Evolutionary conservation across 768 basidiomycete species (phyloP), one percentile per base, ranked within the genome.

Genomic region (Hemileccinum rubropunctum): DNA sequence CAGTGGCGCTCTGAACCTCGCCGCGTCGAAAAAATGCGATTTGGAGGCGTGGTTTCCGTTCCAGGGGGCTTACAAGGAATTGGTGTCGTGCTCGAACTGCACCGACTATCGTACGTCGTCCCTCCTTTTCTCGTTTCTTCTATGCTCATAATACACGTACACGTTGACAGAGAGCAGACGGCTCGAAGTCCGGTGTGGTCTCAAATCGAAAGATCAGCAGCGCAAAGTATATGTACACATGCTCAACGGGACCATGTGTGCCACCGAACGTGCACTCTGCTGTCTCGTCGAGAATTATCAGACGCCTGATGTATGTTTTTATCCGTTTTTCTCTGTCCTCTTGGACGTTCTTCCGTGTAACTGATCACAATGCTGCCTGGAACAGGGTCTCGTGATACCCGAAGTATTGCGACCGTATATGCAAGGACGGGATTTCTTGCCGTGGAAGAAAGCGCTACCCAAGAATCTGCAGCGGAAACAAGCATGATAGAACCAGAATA

Each of bases 21-120:
- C 97, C 0, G 97, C 97, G 20, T 82, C 95, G 44, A 93, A 97
- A 75, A 99, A 99, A 75, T 92, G 86, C 67, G 97, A 99, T 71
- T 69, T 99, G 52, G 97, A 99, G 71, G 97, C 97, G 50, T 99
- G 94, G 91, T 99, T 99, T 80, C 97, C 97, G 2, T 98, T 91
- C 81, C 97, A 98, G 71, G 84, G 84, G 43, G 85, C 78, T 45
- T 94, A 95, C 76, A 99, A 98, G 77, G 97, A 99, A 75, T 76
- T 99, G 36, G 97, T 98, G 33, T 94, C 91, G 58, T 95, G 93
- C 68, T 94, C 91, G 65, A 99, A 99, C 68, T 99, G 97, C 74
- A 98, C 95, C 18, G 97, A 98, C 68, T 98, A 99, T 70, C 97
- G 95, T 98, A 65, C 73, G 91, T 81, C 21, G 12, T 15, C 45